Conservation (phyloP, 257 asterid genomes). For the Plantago elongata region DNA sequence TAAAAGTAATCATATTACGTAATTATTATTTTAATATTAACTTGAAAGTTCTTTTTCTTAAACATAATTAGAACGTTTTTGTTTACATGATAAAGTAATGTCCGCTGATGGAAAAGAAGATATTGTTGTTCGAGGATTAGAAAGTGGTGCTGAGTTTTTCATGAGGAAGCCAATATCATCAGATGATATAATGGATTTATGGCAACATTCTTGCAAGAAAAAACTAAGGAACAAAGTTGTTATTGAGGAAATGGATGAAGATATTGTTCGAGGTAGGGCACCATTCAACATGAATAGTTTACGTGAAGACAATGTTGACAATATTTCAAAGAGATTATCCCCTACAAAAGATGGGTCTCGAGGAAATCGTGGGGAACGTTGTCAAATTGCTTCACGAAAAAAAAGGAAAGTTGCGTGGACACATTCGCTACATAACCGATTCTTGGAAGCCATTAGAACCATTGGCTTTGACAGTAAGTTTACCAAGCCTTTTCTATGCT, state of each 20-base stretch:
- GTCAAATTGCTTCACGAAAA: slow-evolving; percentile 16
- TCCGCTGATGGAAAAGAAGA: slow-evolving; percentile 38
- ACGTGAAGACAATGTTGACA: slow-evolving; percentile 6
- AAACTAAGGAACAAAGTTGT: slow-evolving; percentile 15
- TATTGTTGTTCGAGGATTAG: slow-evolving; percentile 30
- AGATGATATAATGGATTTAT: slow-evolving; percentile 43
- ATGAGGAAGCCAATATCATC: slow-evolving; percentile 39
- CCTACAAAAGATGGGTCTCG: slow-evolving; percentile 17
- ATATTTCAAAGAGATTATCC: slow-evolving; percentile 22
- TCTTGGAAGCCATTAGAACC: slow-evolving; percentile 51
- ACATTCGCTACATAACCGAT: slow-evolving; percentile 44
- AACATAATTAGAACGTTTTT: not conserved
- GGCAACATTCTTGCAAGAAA: slow-evolving; percentile 42
- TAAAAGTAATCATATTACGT: too few species aligned
- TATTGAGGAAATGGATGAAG: slow-evolving; percentile 14
- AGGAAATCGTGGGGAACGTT: slow-evolving; percentile 19
- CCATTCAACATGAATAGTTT: not conserved
- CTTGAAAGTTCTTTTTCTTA: not conserved
- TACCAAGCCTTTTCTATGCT: not conserved
- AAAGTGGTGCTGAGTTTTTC: slow-evolving; percentile 41
- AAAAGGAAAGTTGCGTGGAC: slow-evolving; percentile 51
- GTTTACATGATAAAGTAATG: slow-evolving; percentile 35
- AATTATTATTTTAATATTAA: too few species aligned
- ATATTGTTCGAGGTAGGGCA: not conserved
- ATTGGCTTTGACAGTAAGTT: slow-evolving; percentile 55